Evolutionary conservation across 1,284 basidiomycete species (phyloP).

Genomic region (Apiotrichum montevideense): DNA sequence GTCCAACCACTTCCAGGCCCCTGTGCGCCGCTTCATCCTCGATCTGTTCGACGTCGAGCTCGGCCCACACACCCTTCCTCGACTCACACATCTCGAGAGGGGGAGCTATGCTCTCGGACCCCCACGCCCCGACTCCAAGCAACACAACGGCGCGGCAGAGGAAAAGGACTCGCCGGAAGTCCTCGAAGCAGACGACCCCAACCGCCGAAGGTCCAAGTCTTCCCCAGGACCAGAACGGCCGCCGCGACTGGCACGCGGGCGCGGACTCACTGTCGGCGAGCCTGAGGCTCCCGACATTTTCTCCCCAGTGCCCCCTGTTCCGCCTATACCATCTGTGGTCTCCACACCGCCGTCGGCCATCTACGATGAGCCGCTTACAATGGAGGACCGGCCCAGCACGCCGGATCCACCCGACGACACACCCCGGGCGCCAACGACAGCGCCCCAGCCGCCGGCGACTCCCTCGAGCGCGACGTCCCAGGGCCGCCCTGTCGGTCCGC

Average conservation of each 20-base stretch:
- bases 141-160: not conserved
- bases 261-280: constrained; percentile 7
- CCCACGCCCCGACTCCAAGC: constrained; percentile 5
- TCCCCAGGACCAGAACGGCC: constrained; percentile 14
- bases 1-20: constrained; percentile 78
- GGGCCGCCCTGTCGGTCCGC: not conserved
- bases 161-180: not conserved
- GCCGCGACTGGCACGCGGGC: not conserved
- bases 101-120: constrained; percentile 7
- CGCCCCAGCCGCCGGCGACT: not conserved
- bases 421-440: not conserved
- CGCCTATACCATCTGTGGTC: not conserved
- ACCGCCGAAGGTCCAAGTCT: constrained; percentile 7
- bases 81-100: constrained; percentile 28
- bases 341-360: too few species aligned
- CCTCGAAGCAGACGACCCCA: not conserved
- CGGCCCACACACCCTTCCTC: constrained; percentile 27
- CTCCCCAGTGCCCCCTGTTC: not conserved
- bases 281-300: not conserved
- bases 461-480: not conserved
- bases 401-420: not conserved
- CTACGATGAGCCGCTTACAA: not conserved
- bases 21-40: constrained; percentile 83
- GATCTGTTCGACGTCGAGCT: constrained; percentile 84
- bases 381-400: not conserved